Percentiles rank a stretch among this genome's conserved stretches.
phyloP scores from a whole-genome alignment of 441 rosid species.

The Erodium chrysanthum region DNA sequence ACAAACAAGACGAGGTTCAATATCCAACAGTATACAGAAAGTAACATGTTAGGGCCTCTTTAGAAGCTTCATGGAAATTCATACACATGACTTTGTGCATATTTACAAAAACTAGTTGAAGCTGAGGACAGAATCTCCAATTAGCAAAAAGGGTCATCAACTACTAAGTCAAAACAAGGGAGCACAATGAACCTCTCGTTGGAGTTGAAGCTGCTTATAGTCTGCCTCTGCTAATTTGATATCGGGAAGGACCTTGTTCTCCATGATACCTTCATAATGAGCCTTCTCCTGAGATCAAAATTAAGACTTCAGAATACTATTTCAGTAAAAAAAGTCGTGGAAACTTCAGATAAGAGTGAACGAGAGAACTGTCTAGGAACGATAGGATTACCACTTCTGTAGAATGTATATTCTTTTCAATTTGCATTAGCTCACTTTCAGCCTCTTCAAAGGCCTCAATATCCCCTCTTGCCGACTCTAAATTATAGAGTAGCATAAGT shows the following conservation, averaged over 20 bases:
- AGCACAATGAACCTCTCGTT: conserved; percentile 42
- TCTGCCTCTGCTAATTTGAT: conserved; percentile 58
- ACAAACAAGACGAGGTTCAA: not conserved
- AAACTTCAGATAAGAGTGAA: conserved; percentile 11
- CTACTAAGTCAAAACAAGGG: conserved; percentile 10
- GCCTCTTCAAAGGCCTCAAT: conserved; percentile 64
- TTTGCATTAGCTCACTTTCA: conserved; percentile 61
- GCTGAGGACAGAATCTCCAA: not conserved
- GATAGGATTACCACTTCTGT: conserved; percentile 46
- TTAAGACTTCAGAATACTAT: conserved; percentile 22
- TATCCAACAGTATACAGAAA: not conserved
- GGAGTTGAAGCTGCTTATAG: conserved; percentile 43
- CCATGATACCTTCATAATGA: conserved; percentile 75
- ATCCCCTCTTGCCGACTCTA: conserved; percentile 74
- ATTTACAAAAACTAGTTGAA: not conserved
- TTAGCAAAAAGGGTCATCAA: not conserved
- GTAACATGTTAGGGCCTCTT: not conserved
- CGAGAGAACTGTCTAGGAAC: conserved; percentile 2
- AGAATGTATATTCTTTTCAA: conserved; percentile 50
- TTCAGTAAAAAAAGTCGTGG: conserved; percentile 11
- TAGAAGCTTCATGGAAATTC: conserved; percentile 5
- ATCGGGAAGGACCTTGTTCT: conserved; percentile 56
- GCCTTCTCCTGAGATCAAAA: conserved; percentile 49
- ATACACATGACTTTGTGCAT: not conserved
- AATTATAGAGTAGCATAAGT: conserved; percentile 15